Base-by-base conservation (phyloP, 305 asterid species). In the Andrographis paniculata region DNA sequence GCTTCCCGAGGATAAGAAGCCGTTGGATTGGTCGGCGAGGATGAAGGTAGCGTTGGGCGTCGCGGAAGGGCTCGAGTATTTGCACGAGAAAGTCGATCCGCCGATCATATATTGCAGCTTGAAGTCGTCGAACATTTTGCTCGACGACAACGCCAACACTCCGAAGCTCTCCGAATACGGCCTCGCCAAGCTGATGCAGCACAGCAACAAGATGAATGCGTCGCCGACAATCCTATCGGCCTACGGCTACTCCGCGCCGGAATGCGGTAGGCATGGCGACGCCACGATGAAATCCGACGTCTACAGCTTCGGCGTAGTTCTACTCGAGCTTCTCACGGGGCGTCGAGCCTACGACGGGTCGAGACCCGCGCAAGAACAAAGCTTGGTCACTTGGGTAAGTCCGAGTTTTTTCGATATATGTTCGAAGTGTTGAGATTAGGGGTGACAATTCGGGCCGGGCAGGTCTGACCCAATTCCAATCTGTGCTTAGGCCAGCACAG, bases 41-140 rank as follows among this genome's bases (percentile, higher is more conserved):
- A 65, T 75, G 72, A 68, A 53, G 50, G 66, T 75, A 52, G 83
- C 83, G 4, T 47, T 48, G 1, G 83, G 83, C 11, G 36, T 75
- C 20, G 79, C 83, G 3, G 67, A 63, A 68, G 83, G 79, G 1
- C 76, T 75, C 2, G 74, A 65, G 60, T 75, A 59, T 42, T 41
- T 75, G 38, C 83, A 75, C 9, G 76, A 71, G 69, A 68, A 60
- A 67, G 83, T 74, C 24, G 48, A 68, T 30, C 83, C 83, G 2
- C 70, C 79, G 1, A 72, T 75, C 49, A 66, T 75, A 42, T 75
- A 75, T 28, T 70, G 83, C 6, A 63, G 66, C 39, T 36, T 75
- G 50, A 75, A 75, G 38, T 64, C 76, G 14, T 62, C 79, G 0
- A 71, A 65, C 40, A 45, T 75, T 22, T 46, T 75, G 63, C 23